These are phyloP conservation scores for Solanum lycopersicoides DNA, from an alignment of 257 asterid species.

Conservation along the genomic window DNA sequence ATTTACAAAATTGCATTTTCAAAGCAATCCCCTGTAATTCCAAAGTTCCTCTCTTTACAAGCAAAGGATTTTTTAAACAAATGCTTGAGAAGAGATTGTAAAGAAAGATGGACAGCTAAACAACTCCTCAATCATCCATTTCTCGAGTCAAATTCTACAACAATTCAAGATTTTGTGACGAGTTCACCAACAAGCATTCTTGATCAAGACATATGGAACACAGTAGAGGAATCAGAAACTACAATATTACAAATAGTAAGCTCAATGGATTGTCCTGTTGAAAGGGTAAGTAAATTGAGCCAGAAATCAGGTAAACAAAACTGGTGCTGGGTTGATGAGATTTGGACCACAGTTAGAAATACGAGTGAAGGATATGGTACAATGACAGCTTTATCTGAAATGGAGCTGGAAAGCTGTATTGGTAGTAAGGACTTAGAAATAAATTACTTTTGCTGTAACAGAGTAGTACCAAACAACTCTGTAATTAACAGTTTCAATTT, in stretches of 20 bases:
- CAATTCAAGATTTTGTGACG: not conserved
- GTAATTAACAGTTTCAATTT: slow-evolving; percentile 9
- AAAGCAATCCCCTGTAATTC: slow-evolving; percentile 43
- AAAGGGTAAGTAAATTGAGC: slow-evolving; percentile 21
- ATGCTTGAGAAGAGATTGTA: slow-evolving; percentile 45
- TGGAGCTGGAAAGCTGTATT: not conserved
- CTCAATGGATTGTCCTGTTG: not conserved
- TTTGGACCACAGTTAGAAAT: slow-evolving; percentile 42
- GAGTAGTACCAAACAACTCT: not conserved
- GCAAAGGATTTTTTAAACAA: slow-evolving; percentile 56
- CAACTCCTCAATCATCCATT: slow-evolving; percentile 60
- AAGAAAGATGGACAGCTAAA: slow-evolving; percentile 51
- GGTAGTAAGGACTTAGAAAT: not conserved
- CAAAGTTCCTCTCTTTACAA: slow-evolving; percentile 33
- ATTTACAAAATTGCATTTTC: slow-evolving; percentile 53
- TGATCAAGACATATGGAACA: slow-evolving; percentile 65
- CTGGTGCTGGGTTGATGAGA: slow-evolving; percentile 25
- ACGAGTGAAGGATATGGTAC: not conserved
- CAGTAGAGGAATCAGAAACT: slow-evolving; percentile 30
- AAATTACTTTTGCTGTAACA: not conserved
- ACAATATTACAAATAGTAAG: not conserved
- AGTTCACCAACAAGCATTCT: slow-evolving; percentile 71
- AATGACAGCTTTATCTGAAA: not conserved
- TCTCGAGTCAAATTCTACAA: slow-evolving; percentile 4
- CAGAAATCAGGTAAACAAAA: slow-evolving; percentile 15